These are phyloP conservation scores for Lachancea nothofagi DNA, from an alignment of 805 yeast species.

Conservation along the genomic window DNA sequence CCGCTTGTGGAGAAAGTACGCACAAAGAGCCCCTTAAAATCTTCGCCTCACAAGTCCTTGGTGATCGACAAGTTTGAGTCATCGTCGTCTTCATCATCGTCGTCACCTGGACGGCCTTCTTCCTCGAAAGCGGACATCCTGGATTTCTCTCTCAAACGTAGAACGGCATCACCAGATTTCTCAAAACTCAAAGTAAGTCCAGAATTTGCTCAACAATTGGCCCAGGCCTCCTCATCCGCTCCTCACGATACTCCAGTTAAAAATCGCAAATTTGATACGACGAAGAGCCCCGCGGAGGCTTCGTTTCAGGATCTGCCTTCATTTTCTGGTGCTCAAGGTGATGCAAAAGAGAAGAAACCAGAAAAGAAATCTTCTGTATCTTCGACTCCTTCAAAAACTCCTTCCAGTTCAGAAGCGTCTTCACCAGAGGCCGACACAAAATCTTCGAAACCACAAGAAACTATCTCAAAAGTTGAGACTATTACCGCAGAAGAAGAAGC, in stretches of 20 bases:
- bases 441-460: background rate
- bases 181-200: slow-evolving; percentile 31
- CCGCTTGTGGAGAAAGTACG: slow-evolving; percentile 24
- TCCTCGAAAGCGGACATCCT: slow-evolving; percentile 6
- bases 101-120: slow-evolving; percentile 1
- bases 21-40: slow-evolving; percentile 22
- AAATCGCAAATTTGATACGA: background rate
- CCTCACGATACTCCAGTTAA: slow-evolving; percentile 9
- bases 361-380: background rate
- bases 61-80: slow-evolving; percentile 22
- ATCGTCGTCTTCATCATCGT: slow-evolving; percentile 12
- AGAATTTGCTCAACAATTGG: slow-evolving; percentile 35
- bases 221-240: slow-evolving; percentile 7
- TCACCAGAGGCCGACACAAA: slow-evolving; percentile 4
- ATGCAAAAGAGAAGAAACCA: background rate
- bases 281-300: background rate
- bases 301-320: slow-evolving; percentile 8
- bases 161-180: slow-evolving; percentile 30
- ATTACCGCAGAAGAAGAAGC: background rate
- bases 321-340: slow-evolving; percentile 1
- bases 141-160: slow-evolving; percentile 25
- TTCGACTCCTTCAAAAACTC: background rate
- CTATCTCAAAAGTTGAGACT: background rate
- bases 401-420: background rate
- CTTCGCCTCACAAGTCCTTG: slow-evolving; percentile 20